These are phyloP conservation scores for Tritrichomonas foetus DNA, from an alignment of 208 protist species.

Conservation along the genomic window DNA sequence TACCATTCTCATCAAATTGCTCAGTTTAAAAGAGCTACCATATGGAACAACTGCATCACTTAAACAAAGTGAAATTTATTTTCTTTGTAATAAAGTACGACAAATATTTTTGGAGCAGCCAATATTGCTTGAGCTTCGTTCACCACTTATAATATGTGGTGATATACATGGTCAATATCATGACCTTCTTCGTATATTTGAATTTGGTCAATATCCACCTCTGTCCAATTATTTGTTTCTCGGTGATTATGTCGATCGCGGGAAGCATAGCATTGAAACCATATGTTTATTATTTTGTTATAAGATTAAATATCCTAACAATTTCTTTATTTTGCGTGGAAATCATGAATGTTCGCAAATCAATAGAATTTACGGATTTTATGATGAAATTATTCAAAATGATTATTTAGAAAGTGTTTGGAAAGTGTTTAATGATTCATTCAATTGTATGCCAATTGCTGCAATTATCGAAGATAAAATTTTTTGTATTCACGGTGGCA, in stretches of 20 bases:
- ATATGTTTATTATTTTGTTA: background rate
- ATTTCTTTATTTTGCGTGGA: background rate
- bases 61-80: constrained; percentile 4
- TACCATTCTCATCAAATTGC: background rate
- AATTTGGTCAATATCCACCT: background rate
- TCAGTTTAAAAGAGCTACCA: background rate
- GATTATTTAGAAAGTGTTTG: constrained; percentile 48
- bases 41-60: background rate
- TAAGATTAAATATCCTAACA: constrained; percentile 10
- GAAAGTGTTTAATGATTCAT: background rate
- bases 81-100: background rate
- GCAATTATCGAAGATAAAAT: constrained; percentile 24
- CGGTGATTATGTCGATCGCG: constrained; percentile 22
- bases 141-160: constrained; percentile 11
- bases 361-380: constrained; percentile 3
- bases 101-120: constrained; percentile 5
- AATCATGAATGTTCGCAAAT: background rate
- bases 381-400: background rate
- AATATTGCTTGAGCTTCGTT: background rate
- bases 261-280: background rate
- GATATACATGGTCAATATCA: constrained; percentile 23
- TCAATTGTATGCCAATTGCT: background rate
- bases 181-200: constrained; percentile 19
- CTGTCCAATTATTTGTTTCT: background rate
- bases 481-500: constrained; percentile 15